phyloP scores from a whole-genome alignment of 495 filamentous ascomycete genomes.

The Xylaria intraflava region DNA sequence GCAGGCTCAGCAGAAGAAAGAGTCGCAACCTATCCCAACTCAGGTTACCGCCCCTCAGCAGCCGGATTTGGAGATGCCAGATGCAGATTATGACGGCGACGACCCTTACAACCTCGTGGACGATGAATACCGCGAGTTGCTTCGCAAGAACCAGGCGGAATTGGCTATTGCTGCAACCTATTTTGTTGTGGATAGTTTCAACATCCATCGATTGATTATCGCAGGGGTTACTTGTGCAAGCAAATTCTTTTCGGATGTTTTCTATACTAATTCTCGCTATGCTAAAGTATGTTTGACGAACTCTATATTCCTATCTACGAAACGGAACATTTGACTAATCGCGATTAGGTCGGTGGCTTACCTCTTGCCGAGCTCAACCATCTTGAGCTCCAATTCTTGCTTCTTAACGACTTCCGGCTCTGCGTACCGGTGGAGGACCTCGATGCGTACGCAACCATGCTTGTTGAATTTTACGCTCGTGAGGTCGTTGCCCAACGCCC shows the following conservation, averaged over 20 bases:
- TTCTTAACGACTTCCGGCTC: slow-evolving; percentile 95
- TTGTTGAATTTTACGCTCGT: slow-evolving; percentile 95
- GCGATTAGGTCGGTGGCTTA: slow-evolving; percentile 77
- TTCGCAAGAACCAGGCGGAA: slow-evolving; percentile 11
- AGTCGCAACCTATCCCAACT: slow-evolving; percentile 4
- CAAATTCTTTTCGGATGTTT: slow-evolving; percentile 99
- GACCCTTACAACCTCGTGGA: slow-evolving; percentile 35
- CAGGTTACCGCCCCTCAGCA: background rate
- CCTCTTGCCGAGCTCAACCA: slow-evolving; percentile 97
- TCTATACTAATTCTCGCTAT: slow-evolving; percentile 98
- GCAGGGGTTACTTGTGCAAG: slow-evolving; percentile 96
- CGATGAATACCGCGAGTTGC: slow-evolving; percentile 28
- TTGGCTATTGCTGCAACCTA: slow-evolving; percentile 49
- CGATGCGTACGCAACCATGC: slow-evolving; percentile 96
- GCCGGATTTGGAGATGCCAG: slow-evolving; percentile 29
- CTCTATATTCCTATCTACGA: background rate
- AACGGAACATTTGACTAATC: background rate
- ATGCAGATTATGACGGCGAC: slow-evolving; percentile 29
- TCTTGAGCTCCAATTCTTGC: slow-evolving; percentile 90
- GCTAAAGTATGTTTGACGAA: slow-evolving; percentile 67
- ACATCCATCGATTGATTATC: slow-evolving; percentile 96
- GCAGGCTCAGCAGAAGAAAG: slow-evolving; percentile 13
- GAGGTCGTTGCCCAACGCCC: slow-evolving; percentile 66
- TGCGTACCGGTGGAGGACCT: slow-evolving; percentile 91
- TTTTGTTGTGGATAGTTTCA: slow-evolving; percentile 98